Percentiles rank a stretch among this genome's conserved stretches.
Evolutionary conservation across 169 alveolate genomes (phyloP).

Genomic region (Plasmodium gonderi): DNA sequence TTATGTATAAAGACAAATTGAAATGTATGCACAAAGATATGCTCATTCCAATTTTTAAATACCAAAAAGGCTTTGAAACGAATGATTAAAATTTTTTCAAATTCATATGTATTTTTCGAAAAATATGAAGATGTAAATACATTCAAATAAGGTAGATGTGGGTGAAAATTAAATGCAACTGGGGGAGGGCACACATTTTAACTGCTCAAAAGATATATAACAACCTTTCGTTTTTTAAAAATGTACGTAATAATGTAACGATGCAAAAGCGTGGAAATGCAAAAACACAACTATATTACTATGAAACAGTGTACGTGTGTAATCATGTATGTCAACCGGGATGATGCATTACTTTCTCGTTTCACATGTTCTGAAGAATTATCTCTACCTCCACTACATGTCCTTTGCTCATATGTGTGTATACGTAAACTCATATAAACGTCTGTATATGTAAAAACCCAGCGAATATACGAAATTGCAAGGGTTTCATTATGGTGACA

Average conservation of each 20-base stretch:
- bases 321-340: background rate
- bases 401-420: background rate
- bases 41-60: background rate
- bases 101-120: background rate
- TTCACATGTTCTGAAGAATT: background rate
- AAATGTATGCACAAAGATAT: background rate
- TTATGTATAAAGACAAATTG: background rate
- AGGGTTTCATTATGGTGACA: no score
- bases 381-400: background rate
- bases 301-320: background rate
- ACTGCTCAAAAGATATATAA: background rate
- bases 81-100: background rate
- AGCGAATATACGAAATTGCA: background rate
- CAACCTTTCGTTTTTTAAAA: background rate
- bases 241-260: no score
- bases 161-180: no score
- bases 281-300: background rate
- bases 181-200: background rate
- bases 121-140: background rate
- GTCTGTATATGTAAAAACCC: background rate
- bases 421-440: no score
- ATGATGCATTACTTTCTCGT: background rate
- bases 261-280: no score
- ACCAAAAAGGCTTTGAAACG: background rate
- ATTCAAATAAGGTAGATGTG: background rate